Evolutionary conservation across 768 basidiomycete species (phyloP).

Genomic region (Guyanaporus albipodus): DNA sequence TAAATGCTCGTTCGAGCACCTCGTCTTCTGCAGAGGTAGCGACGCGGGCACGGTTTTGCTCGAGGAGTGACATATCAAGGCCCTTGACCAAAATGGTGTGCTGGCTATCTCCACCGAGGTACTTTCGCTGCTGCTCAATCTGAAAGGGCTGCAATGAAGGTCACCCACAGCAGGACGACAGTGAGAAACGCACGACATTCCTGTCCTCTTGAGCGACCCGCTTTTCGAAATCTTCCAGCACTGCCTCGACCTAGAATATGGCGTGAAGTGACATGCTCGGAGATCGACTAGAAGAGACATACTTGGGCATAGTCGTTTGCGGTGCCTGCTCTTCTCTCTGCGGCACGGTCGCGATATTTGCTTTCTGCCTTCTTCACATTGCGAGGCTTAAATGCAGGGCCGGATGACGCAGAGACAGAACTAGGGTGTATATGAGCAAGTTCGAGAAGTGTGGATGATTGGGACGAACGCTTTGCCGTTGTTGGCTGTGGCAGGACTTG

Average conservation of each 20-base stretch:
- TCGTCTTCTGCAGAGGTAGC: conserved; percentile 62
- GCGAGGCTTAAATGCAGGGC: conserved; percentile 77
- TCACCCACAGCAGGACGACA: neutral
- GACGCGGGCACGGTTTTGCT: conserved; percentile 73
- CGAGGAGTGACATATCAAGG: conserved; percentile 81
- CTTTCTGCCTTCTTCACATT: conserved; percentile 62
- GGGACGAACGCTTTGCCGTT: conserved; percentile 15
- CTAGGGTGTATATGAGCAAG: conserved; percentile 24
- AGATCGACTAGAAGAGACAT: conserved; percentile 6
- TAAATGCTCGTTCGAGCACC: conserved; percentile 72
- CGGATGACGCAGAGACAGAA: conserved; percentile 46
- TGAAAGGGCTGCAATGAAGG: conserved; percentile 26
- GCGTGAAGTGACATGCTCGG: neutral
- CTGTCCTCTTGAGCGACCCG: conserved; percentile 56
- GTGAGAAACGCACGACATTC: conserved; percentile 44
- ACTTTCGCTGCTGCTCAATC: conserved; percentile 71
- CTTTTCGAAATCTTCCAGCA: conserved; percentile 79
- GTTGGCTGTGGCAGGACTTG: conserved; percentile 1
- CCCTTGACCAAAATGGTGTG: conserved; percentile 89
- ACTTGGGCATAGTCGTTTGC: conserved; percentile 76
- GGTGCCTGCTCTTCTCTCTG: conserved; percentile 63
- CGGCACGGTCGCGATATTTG: conserved; percentile 71
- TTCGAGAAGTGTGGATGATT: neutral
- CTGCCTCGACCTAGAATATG: conserved; percentile 60
- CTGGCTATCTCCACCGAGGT: conserved; percentile 80